Percentiles rank a stretch among this genome's conserved stretches.
Conservation (phyloP, 768 basidiomycete species). For the Podaxis sp. region DNA sequence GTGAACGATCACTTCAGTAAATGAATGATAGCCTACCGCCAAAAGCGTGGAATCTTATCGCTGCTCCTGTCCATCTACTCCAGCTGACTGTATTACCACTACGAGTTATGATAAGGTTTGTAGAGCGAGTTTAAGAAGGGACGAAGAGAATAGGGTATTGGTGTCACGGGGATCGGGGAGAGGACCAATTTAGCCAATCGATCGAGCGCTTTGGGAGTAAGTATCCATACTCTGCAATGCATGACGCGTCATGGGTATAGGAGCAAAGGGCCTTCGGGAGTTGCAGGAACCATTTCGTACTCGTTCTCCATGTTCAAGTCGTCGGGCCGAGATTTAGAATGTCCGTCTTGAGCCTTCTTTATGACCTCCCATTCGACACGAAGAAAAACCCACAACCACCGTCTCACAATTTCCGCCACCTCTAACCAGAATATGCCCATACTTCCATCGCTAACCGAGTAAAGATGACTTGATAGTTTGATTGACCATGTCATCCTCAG, state of each 20-base stretch:
- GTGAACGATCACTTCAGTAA: neutral
- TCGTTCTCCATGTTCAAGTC: conserved; percentile 27
- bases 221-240: conserved; percentile 7
- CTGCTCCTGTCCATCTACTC: neutral
- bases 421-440: conserved; percentile 88
- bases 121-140: neutral
- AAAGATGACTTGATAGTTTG: conserved; percentile 85
- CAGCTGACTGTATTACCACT: conserved; percentile 3
- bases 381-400: conserved; percentile 99
- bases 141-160: neutral
- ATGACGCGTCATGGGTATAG: conserved; percentile 8
- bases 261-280: conserved; percentile 19
- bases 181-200: neutral
- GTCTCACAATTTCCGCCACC: conserved; percentile 80
- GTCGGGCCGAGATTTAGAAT: neutral
- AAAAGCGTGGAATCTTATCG: neutral
- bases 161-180: neutral
- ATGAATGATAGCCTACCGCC: neutral
- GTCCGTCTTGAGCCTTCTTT: conserved; percentile 42
- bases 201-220: conserved; percentile 9
- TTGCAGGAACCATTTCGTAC: conserved; percentile 43
- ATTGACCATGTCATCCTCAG: conserved; percentile 93
- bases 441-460: conserved; percentile 76
- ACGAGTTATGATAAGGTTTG: neutral
- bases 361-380: conserved; percentile 96